Evolutionary conservation across 352 stramenopile genomes (phyloP), one percentile per base, ranked within the genome.

Genomic region (Globisporangium apiculatum): DNA sequence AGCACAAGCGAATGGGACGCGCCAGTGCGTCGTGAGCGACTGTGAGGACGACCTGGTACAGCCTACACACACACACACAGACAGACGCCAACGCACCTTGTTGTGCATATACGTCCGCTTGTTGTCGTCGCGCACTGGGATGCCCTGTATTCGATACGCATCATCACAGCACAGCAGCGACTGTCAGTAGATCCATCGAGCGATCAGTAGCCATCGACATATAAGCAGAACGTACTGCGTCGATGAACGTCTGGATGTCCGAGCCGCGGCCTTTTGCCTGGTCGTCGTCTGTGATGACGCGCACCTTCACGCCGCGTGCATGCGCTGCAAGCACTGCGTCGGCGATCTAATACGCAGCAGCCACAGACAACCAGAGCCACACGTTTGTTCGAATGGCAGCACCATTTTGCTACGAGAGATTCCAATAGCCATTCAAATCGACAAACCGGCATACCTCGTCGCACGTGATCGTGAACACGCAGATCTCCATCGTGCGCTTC

Each of bases 231-330:
- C 68, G 57, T 51, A 89, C 79, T 43, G 74, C 79, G 50, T 86
- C 75, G 40, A 86, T 82, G 55, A 89, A 89, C 60, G 82, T 84
- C 48, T 89, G 74, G 51, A 89, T 86, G 62, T 89, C 79, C 14
- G 76, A 87, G 46, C 79, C 79, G 56, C 72, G 63, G 15, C 71
- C 68, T 57, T 79, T 82, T 12, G 76, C 67, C 64, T 87, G 76
- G 11, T 65, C 67, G 53, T 89, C 79, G 58, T 89, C 79, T 47
- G 76, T 84, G 60, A 89, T 89, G 31, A 89, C 53, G 42, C 79
- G 79, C 55, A 89, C 65, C 10, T 60, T 60, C 12, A 89, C 71
- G 10, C 76, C 73, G 10, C 76, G 76, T 31, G 66, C 49, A 58
- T 86, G 75, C 36, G 76, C 74, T 24, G 68, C 79, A 18, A 87